These are phyloP conservation scores for Globisporangium cylindrosporum DNA, from an alignment of 352 stramenopile genomes.

Conservation along the genomic window DNA sequence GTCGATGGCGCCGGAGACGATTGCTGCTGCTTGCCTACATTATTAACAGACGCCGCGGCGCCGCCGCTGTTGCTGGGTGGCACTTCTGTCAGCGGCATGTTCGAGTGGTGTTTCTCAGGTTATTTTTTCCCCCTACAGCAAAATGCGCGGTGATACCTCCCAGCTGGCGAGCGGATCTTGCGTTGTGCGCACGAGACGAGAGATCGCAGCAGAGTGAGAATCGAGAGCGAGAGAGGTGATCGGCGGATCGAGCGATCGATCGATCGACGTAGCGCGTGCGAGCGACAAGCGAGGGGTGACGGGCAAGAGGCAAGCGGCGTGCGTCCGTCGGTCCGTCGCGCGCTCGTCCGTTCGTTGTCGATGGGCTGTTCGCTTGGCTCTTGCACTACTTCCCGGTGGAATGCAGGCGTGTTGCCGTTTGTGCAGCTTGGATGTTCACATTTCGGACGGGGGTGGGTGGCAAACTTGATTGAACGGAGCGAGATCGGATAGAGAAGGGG, in stretches of 20 bases:
- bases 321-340: not conserved
- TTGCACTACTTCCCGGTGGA: not conserved
- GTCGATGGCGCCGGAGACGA: not conserved
- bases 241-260: not conserved
- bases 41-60: not conserved
- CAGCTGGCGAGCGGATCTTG: not conserved
- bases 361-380: not conserved
- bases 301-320: not conserved
- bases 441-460: not conserved
- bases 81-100: constrained; percentile 4
- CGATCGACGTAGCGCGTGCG: not conserved
- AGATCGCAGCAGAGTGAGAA: not conserved
- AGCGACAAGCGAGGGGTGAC: not conserved
- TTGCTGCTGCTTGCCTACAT: not conserved
- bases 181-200: constrained; percentile 3
- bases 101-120: not conserved
- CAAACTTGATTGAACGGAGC: not conserved
- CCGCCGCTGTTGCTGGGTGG: not conserved
- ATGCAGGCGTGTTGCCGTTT: not conserved
- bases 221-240: not conserved
- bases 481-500: not conserved
- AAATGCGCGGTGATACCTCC: not conserved
- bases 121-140: not conserved
- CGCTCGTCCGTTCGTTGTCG: not conserved
- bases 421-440: not conserved